Base-by-base conservation (phyloP, 495 filamentous ascomycete genomes). In the Hyaloscypha bicolor region DNA sequence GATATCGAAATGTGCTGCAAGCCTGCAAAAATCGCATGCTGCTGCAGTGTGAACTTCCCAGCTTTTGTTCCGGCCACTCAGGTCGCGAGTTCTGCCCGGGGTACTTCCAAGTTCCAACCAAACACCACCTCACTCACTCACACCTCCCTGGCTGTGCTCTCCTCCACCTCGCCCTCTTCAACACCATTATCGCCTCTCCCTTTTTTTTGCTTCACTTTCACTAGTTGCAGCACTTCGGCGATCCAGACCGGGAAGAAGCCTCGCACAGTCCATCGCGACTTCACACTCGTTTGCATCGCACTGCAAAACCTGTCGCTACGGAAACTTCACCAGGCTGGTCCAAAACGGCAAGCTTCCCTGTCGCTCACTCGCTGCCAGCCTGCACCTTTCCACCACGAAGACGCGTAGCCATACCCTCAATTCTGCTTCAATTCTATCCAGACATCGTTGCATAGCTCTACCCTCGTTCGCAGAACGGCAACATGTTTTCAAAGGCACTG, bases 401-500 rank as follows among this genome's bases (percentile, higher is more conserved):
- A 62, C 59, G 39, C 59, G 59, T 62, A 37, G 12, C 2, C 32
- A 9, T n/a, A 48, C 0, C 59, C 39, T 62, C 59, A 45, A n/a
- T 29, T 42, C 59, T n/a, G 16, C 42, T 48, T 51, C 59, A 16
- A n/a, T 48, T 48, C 32, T 39, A 14, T 14, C 33, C 37, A 25
- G 29, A 56, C 9, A 12, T 48, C 19, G 12, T 62, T 16, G 37
- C 21, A 53, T n/a, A 55, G 16, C 30, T 53, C 22, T 22, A 60
- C 57, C 31, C 1, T 60, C 57, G 42, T 61, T 66, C 29, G 48
- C 39, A 57, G 21, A 52, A 57, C 22, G 14, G 33, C 64, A 72
- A 60, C 22, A 72, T 74, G 72, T 63, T 68, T 33, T 62, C 67
- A n/a, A 69, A 63, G 19, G 52, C 37, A 0, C 45, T 71, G 29